Conservation (phyloP, 768 basidiomycete species). For the Collybiopsis confluens region DNA sequence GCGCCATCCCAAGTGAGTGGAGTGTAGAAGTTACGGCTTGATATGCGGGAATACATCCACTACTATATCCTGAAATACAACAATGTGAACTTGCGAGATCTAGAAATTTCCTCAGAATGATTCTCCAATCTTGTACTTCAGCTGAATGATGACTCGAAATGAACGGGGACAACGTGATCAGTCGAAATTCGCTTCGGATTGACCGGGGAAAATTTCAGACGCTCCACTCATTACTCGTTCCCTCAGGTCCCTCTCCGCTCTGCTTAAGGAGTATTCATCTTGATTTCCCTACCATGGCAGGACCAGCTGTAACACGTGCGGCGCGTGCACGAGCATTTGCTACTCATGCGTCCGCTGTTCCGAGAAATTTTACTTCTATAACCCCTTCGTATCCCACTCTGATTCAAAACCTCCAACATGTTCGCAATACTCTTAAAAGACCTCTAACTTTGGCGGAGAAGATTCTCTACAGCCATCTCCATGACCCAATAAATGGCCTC, state of each 20-base stretch:
- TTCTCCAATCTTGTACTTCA: no score
- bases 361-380: constrained; percentile 54
- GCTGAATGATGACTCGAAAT: no score
- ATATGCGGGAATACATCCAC: not conserved
- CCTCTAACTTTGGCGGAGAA: constrained; percentile 97
- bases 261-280: no score
- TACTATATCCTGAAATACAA: no score
- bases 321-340: constrained; percentile 22
- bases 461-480: constrained; percentile 91
- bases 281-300: not conserved
- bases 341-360: constrained; percentile 29
- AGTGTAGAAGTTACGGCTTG: constrained; percentile 46
- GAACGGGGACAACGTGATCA: no score
- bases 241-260: no score
- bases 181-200: no score
- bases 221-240: no score
- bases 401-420: constrained; percentile 63
- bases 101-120: no score
- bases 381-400: constrained; percentile 81
- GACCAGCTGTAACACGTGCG: not conserved
- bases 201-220: no score
- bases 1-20: constrained; percentile 76
- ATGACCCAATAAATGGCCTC: constrained; percentile 71
- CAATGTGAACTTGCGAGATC: no score
- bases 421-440: constrained; percentile 65